Percentiles rank a stretch among this genome's conserved stretches.
Conservation (phyloP, 1,284 basidiomycete genomes). For the Leccinum brunneo-olivaceum region DNA sequence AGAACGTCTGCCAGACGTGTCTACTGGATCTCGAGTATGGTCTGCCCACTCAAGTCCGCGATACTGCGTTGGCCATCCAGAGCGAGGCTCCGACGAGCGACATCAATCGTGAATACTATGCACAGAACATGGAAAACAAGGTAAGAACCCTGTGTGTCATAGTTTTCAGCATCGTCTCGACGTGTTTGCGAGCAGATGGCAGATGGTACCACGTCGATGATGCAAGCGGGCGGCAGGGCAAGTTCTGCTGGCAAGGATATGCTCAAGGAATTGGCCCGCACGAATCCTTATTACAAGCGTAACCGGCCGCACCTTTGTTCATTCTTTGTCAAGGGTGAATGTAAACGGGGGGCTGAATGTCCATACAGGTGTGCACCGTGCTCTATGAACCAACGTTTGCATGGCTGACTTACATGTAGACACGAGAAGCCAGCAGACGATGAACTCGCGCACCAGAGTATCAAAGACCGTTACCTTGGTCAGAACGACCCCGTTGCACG, state of each 20-base stretch:
- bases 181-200: conserved; percentile 42
- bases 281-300: conserved; percentile 94
- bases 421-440: conserved; percentile 87
- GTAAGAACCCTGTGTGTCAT: conserved; percentile 34
- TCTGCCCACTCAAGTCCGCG: conserved; percentile 93
- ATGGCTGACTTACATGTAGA: conserved; percentile 33
- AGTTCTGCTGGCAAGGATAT: conserved; percentile 88
- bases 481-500: conserved; percentile 85
- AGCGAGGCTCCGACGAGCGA: conserved; percentile 91
- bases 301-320: conserved; percentile 93
- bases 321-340: conserved; percentile 94
- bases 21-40: conserved; percentile 94
- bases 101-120: conserved; percentile 96
- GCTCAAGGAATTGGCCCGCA: conserved; percentile 88
- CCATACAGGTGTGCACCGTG: conserved; percentile 65
- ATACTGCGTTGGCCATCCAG: conserved; percentile 86
- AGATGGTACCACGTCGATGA: conserved; percentile 54
- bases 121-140: conserved; percentile 92
- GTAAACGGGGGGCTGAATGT: conserved; percentile 86
- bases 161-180: conserved; percentile 1
- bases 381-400: background rate
- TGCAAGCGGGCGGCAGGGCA: conserved; percentile 59
- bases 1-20: conserved; percentile 99
- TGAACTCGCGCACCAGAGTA: conserved; percentile 84
- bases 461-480: conserved; percentile 90